These are phyloP conservation scores for Metschnikowia peoriensis DNA, from an alignment of 805 yeast genomes.

Conservation along the genomic window DNA sequence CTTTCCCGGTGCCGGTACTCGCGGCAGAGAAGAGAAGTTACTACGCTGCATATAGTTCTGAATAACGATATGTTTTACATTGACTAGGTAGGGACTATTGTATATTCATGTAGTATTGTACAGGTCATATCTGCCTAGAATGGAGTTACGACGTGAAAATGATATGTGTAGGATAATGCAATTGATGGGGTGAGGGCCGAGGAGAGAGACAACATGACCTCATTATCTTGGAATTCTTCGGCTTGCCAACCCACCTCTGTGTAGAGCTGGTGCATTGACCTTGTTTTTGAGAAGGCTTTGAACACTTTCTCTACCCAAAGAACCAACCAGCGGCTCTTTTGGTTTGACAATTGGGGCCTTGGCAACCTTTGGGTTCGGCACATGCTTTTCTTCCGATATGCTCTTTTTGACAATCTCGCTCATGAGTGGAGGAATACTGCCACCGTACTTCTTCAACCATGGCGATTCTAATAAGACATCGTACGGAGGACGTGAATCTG, in stretches of 20 bases:
- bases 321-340: constrained; percentile 11
- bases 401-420: constrained; percentile 28
- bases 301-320: constrained; percentile 31
- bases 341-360: constrained; percentile 15
- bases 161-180: background rate
- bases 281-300: constrained; percentile 38
- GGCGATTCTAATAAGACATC: constrained; percentile 73
- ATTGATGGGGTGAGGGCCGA: background rate
- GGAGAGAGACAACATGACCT: background rate
- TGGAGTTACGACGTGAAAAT: background rate
- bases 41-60: background rate
- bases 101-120: background rate
- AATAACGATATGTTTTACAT: too few relatives aligned
- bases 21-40: background rate
- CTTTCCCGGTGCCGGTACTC: background rate
- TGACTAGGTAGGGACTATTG: background rate
- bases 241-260: constrained; percentile 38
- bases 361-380: constrained; percentile 14
- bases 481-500: constrained; percentile 79
- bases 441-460: constrained; percentile 64
- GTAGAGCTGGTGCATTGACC: constrained; percentile 44
- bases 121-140: background rate
- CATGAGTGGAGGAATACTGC: constrained; percentile 30
- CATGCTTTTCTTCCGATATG: constrained; percentile 10
- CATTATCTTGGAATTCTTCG: constrained; percentile 15